These are phyloP conservation scores for Sophora flavescens DNA, from an alignment of 306 rosid genomes.

Conservation along the genomic window DNA sequence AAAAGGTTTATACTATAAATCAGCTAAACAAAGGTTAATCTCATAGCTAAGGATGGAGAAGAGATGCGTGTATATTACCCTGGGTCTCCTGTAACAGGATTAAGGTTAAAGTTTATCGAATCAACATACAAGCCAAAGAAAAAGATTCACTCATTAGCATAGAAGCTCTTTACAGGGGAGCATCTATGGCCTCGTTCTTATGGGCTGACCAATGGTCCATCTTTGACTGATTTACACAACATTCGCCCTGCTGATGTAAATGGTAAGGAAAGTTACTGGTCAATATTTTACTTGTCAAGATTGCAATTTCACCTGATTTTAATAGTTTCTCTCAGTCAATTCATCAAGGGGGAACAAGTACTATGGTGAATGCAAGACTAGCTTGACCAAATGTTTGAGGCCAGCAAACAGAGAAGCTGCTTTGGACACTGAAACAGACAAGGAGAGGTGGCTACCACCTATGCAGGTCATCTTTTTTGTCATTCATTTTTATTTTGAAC, in stretches of 20 bases:
- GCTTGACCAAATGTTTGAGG: constrained; percentile 61
- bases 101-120: constrained; percentile 19
- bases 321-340: constrained; percentile 60
- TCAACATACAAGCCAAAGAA: not conserved
- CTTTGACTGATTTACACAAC: constrained; percentile 77
- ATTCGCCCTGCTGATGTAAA: constrained; percentile 77
- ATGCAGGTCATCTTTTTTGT: constrained; percentile 50
- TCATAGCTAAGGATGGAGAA: not conserved
- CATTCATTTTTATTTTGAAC: constrained; percentile 4
- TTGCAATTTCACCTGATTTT: constrained; percentile 43
- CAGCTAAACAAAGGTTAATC: not conserved
- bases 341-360: constrained; percentile 83
- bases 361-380: constrained; percentile 67
- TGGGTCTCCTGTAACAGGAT: not conserved
- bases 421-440: constrained; percentile 77
- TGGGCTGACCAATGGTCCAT: constrained; percentile 65
- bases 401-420: constrained; percentile 85
- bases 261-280: constrained; percentile 56
- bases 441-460: constrained; percentile 78
- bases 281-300: not conserved
- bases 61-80: not conserved
- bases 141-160: constrained; percentile 25
- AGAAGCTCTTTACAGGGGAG: constrained; percentile 59
- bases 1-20: not conserved
- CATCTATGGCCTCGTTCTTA: constrained; percentile 87